Evolutionary conservation across 179 eudicot species (phyloP), one percentile per base, ranked within the genome.

Genomic region (Drosera spatulata): DNA sequence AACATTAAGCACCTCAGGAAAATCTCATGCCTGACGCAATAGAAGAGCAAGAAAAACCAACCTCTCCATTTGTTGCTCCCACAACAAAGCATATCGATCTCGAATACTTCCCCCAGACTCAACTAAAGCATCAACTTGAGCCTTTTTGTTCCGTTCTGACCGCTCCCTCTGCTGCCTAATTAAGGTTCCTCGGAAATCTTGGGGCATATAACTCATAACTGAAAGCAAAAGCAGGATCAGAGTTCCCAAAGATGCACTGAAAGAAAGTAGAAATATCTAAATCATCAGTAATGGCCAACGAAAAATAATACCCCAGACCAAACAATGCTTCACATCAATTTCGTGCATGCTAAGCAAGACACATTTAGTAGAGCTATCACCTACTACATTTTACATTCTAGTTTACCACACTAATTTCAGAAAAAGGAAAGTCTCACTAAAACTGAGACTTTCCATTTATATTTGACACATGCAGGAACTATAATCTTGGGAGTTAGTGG

Each of bases 1-100:
- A 55, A 56, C 41, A 59, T 41, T 15, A 54, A 40, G 8, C 43
- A 59, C 40, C 12, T 39, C 55, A 22, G 7, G 44, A 69, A 53
- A 48, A 49, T 53, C 10, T 45, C 33, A 22, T 22, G 33, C 33
- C 33, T 22, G 6, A 59, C 45, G 50, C 55, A 54, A 59, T 37
- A 33, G 7, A 67, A 38, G 39, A 7, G 13, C 14, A 51, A 42
- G 58, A 54, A 13, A 2, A 15, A 33, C 4, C 11, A 12, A 88
- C 98, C 98, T 79, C 71, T 91, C 98, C 98, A 91, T 91, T 66
- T 88, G 98, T 69, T 93, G 99, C 50, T 82, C 78, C 99, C 99
- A 93, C 55, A 93, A 80, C 62, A 93, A 63, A 68, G 89, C 84
- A 78, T 93, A 93, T 52, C 81, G 83, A 63, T 93, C 96, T 63